Conservation (phyloP, 2,329 filamentous ascomycete species). For the Microcera coccophila region DNA sequence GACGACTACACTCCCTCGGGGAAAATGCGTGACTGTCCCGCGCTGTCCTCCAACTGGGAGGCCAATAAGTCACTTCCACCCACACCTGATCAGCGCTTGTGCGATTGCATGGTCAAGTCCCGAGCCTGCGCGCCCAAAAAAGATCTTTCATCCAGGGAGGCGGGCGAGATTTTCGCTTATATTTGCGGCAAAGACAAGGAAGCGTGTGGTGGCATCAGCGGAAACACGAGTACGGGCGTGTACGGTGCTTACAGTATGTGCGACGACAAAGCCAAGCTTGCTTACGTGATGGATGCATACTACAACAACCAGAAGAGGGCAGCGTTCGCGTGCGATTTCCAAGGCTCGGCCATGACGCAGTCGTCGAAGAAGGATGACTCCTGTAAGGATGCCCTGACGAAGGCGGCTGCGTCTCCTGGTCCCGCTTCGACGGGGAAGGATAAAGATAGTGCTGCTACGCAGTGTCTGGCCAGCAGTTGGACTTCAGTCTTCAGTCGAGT, state of each 20-base stretch:
- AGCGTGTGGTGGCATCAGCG: slow-evolving; percentile 65
- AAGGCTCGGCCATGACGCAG: slow-evolving; percentile 59
- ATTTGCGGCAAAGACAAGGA: slow-evolving; percentile 59
- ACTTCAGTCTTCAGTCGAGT: too few species aligned
- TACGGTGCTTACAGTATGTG: slow-evolving; percentile 82
- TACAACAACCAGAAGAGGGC: slow-evolving; percentile 55
- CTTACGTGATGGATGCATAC: slow-evolving; percentile 71
- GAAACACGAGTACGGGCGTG: slow-evolving; percentile 61
- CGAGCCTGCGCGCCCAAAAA: slow-evolving; percentile 66
- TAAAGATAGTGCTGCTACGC: too few species aligned
- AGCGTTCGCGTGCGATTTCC: slow-evolving; percentile 65
- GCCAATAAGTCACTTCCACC: slow-evolving; percentile 68
- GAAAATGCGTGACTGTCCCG: slow-evolving; percentile 69
- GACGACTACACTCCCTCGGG: slow-evolving; percentile 70
- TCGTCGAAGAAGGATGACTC: slow-evolving; percentile 43
- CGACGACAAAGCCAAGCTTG: slow-evolving; percentile 64
- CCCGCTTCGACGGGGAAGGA: slow-evolving; percentile 28
- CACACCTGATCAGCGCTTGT: slow-evolving; percentile 72
- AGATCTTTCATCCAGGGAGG: slow-evolving; percentile 54
- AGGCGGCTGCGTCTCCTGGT: slow-evolving; percentile 44
- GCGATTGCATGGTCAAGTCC: slow-evolving; percentile 77
- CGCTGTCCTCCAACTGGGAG: slow-evolving; percentile 61
- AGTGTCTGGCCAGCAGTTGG: too few species aligned
- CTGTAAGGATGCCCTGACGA: slow-evolving; percentile 57
- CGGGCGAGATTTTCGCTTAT: slow-evolving; percentile 66